These are phyloP conservation scores for Vitis vinifera DNA, from an alignment of 164 flowering plant genomes.

Conservation along the genomic window ASM3070453v1 NC_081822.1:5554001-5554500, in stretches of 20 bases:
- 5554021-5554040: not conserved
- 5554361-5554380: conserved; percentile 13
- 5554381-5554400: conserved; percentile 90
- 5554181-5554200: conserved; percentile 58
- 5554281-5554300: conserved; percentile 6
- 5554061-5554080: not conserved
- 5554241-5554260: conserved; percentile 99
- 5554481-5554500: not conserved
- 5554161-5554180: conserved; percentile 8
- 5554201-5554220: conserved; percentile 82
- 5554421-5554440: conserved; percentile 94
- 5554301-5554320: not conserved
- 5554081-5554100: not conserved
- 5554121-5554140: not conserved
- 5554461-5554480: conserved; percentile 34
- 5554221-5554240: conserved; percentile 94
- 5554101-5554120: not conserved
- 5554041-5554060: not conserved
- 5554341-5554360: conserved; percentile 5
- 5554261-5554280: conserved; percentile 59
- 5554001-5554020: not conserved
- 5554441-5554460: conserved; percentile 96
- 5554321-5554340: not conserved
- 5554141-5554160: not conserved
- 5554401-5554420: conserved; percentile 91